Conservation (phyloP, 1,139 yeast genomes). For the Petasospora rhodanensis region DNA sequence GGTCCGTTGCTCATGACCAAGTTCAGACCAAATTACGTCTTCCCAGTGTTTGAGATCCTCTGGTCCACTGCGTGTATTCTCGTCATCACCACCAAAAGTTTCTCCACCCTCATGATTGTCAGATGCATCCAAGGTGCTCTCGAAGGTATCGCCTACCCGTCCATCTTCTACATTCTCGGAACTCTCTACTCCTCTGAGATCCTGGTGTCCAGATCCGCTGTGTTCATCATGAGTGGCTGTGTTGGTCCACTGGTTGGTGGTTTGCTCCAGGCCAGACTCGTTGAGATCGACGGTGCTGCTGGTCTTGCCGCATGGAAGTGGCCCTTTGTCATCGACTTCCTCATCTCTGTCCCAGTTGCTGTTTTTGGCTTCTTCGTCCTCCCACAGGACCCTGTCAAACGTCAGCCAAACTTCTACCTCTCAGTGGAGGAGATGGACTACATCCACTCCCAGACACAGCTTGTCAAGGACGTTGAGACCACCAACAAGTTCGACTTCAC, state of each 20-base stretch:
- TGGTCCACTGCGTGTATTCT: slow-evolving; percentile 38
- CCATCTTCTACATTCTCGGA: slow-evolving; percentile 50
- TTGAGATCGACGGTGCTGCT: slow-evolving; percentile 38
- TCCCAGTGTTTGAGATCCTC: slow-evolving; percentile 33
- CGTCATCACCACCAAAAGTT: slow-evolving; percentile 34
- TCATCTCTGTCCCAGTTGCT: slow-evolving; percentile 44
- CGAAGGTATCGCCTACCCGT: slow-evolving; percentile 37
- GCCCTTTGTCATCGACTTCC: slow-evolving; percentile 63
- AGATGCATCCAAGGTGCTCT: slow-evolving; percentile 55
- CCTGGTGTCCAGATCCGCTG: slow-evolving; percentile 50
- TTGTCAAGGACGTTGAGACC: slow-evolving; percentile 9
- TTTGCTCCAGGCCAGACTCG: slow-evolving; percentile 53
- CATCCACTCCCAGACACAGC: slow-evolving; percentile 4
- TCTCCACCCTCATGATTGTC: slow-evolving; percentile 14
- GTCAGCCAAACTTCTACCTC: slow-evolving; percentile 21
- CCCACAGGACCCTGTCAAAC: slow-evolving; percentile 49
- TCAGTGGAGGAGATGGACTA: slow-evolving; percentile 15
- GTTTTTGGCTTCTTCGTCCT: slow-evolving; percentile 28
- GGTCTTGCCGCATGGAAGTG: slow-evolving; percentile 64
- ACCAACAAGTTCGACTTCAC: slow-evolving; percentile 6
- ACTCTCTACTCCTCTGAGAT: slow-evolving; percentile 54
- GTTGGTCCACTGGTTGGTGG: slow-evolving; percentile 57
- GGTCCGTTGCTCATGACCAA: slow-evolving; percentile 39
- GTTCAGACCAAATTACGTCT: slow-evolving; percentile 24
- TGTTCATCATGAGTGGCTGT: slow-evolving; percentile 52